A percentile compares a stretch with the other conserved stretches of the same genome.
These are phyloP conservation scores for Wallacemonas sp. DNA, from an alignment of 208 protist genomes.

Conservation along the genomic window DNA sequence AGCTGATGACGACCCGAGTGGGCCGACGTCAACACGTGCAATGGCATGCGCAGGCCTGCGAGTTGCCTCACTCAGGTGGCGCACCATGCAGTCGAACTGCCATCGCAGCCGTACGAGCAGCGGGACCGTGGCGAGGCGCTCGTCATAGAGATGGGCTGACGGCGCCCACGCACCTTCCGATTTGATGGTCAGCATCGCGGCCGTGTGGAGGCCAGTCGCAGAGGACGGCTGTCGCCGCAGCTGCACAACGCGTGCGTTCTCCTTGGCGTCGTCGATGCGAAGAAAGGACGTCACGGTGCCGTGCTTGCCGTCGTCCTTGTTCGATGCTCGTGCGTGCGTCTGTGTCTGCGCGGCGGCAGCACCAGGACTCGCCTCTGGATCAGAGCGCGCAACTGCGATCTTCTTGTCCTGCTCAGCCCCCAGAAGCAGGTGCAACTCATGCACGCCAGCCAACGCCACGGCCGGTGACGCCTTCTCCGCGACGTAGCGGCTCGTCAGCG, in stretches of 20 bases:
- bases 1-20: not conserved
- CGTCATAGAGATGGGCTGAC: conserved; percentile 25
- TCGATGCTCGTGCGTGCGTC: too few relatives aligned
- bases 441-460: conserved; percentile 63
- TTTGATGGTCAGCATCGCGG: conserved; percentile 46
- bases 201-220: conserved; percentile 54
- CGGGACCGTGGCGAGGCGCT: conserved; percentile 33
- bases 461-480: conserved; percentile 53
- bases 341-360: not conserved
- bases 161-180: conserved; percentile 30
- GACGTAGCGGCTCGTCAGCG: conserved; percentile 53
- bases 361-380: too few relatives aligned
- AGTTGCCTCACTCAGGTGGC: conserved; percentile 33
- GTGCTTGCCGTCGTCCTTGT: conserved; percentile 3
- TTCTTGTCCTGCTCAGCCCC: conserved; percentile 21
- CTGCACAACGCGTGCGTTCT: conserved; percentile 38
- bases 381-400: conserved; percentile 18
- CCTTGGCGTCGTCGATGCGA: conserved; percentile 36
- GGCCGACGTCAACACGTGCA: conserved; percentile 6
- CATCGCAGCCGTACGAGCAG: conserved; percentile 77
- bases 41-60: conserved; percentile 10
- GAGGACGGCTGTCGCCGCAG: conserved; percentile 55
- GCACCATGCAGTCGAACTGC: conserved; percentile 77
- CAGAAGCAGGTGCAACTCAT: conserved; percentile 61
- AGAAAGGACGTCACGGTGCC: conserved; percentile 4